Evolutionary conservation across 768 basidiomycete genomes (phyloP).

Genomic region (Coprinopsis sp.): DNA sequence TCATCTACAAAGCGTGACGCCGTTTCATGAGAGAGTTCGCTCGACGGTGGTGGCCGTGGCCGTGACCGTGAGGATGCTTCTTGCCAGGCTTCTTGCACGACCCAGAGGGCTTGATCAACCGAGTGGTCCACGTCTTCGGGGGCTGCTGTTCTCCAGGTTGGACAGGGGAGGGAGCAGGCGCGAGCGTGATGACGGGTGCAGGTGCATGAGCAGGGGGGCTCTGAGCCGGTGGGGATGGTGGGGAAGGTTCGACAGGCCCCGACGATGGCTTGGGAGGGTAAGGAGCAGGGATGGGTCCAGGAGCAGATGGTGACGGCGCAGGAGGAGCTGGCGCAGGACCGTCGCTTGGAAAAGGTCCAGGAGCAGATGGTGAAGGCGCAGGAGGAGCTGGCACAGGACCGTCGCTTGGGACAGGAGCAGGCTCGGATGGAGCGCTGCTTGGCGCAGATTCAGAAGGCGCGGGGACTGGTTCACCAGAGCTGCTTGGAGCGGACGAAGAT

Average conservation of each 20-base stretch:
- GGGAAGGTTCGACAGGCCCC: neutral
- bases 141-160: neutral
- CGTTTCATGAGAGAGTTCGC: neutral
- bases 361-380: neutral
- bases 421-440: too few species aligned
- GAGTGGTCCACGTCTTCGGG: neutral
- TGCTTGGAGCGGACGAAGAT: too few species aligned
- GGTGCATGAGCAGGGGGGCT: neutral
- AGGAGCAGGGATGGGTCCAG: neutral
- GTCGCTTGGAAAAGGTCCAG: neutral
- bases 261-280: neutral
- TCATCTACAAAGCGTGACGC: neutral
- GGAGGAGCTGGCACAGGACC: neutral
- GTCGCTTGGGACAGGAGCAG: neutral
- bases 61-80: neutral
- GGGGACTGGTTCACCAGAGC: too few species aligned
- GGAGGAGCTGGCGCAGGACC: neutral
- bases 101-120: too few species aligned
- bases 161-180: neutral
- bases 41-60: neutral
- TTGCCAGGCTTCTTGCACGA: too few species aligned
- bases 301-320: neutral
- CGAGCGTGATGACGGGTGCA: neutral
- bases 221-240: neutral
- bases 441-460: too few species aligned